phyloP scores from a whole-genome alignment of 306 rosid genomes.

The Oxytropis ochrocephala region DNA sequence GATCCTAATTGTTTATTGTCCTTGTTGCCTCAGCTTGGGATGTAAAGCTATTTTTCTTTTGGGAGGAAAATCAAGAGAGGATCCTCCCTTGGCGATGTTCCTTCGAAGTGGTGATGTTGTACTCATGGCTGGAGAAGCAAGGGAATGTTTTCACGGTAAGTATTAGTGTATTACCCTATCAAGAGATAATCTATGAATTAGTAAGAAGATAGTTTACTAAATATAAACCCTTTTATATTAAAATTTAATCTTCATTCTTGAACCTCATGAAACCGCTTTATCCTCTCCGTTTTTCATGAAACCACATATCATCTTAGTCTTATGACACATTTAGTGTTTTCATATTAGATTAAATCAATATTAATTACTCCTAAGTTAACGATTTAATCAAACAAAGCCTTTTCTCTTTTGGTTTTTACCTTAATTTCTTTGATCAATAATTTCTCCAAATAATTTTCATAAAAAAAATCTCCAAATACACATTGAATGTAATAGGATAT shows the following conservation, averaged over 20 bases:
- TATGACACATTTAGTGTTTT: not conserved
- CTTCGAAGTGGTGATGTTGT: constrained; percentile 94
- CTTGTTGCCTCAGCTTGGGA: constrained; percentile 55
- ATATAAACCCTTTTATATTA: not conserved
- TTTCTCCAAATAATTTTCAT: too few relatives aligned
- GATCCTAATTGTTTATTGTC: constrained; percentile 12
- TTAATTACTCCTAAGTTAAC: not conserved
- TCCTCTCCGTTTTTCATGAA: not conserved
- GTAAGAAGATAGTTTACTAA: not conserved
- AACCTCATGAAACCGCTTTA: too few relatives aligned
- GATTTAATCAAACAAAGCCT: not conserved
- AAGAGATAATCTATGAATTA: not conserved
- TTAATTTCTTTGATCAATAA: not conserved
- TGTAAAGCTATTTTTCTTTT: constrained; percentile 92
- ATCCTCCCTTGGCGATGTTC: constrained; percentile 79
- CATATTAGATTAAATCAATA: not conserved
- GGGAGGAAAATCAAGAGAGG: constrained; percentile 86
- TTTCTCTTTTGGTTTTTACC: not conserved
- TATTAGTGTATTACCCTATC: constrained; percentile 16
- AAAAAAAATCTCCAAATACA: not conserved
- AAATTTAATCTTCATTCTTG: not conserved
- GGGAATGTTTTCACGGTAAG: constrained; percentile 91
- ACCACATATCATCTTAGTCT: not conserved
- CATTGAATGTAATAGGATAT: not conserved
- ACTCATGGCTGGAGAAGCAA: constrained; percentile 94